These are phyloP conservation scores for Magnolia kwangsiensis DNA, from an alignment of 164 flowering plant species.

Conservation along the genomic window DNA sequence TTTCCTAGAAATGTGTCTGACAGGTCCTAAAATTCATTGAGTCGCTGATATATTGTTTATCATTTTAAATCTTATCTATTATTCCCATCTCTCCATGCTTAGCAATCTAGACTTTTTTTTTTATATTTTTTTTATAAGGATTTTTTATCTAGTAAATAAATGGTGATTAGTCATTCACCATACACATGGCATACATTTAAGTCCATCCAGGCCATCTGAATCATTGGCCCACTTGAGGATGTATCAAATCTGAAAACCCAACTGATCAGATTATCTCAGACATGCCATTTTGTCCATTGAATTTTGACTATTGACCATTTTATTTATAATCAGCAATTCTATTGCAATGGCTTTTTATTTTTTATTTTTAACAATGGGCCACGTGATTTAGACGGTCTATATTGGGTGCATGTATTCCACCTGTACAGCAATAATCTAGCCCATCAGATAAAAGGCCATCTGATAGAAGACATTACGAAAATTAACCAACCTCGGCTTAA, in stretches of 20 bases:
- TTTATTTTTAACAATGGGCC: no score
- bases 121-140: no score
- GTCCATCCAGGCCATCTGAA: background rate
- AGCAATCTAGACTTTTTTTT: background rate
- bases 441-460: background rate
- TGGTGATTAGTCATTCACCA: background rate
- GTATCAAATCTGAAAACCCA: background rate
- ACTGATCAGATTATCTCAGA: no score
- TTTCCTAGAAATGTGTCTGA: slow-evolving; percentile 4
- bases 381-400: no score
- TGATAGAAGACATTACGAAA: background rate
- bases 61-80: no score
- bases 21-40: background rate
- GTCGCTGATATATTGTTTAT: background rate
- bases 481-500: background rate
- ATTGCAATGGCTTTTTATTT: no score
- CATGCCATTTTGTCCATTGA: no score
- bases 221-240: background rate
- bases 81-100: background rate
- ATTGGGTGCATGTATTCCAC: background rate
- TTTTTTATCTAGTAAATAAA: no score
- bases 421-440: background rate
- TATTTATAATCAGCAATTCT: no score
- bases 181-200: background rate
- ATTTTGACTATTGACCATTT: no score